Conservation (phyloP, 495 filamentous ascomycete species). For the Penicillium bialowiezense region DNA sequence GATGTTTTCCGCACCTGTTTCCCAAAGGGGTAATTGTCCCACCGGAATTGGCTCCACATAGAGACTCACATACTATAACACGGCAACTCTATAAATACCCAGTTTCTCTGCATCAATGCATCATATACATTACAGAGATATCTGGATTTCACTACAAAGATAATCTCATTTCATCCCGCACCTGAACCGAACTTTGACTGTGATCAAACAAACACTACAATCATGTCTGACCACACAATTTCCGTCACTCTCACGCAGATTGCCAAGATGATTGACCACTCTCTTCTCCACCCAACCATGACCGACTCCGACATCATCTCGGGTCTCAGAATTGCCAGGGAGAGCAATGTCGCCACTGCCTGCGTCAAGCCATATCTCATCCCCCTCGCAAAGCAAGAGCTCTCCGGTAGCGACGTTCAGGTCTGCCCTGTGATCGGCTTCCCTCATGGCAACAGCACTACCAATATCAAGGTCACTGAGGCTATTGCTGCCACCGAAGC, state of each 20-base stretch:
- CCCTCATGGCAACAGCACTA: constrained; percentile 56
- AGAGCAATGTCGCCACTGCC: constrained; percentile 51
- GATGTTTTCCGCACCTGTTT: too few species aligned
- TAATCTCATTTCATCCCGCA: too few species aligned
- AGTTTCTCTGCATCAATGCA: too few species aligned
- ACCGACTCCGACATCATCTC: constrained; percentile 51
- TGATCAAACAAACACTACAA: too few species aligned
- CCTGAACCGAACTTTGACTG: too few species aligned
- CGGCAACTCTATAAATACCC: too few species aligned
- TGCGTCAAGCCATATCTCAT: constrained; percentile 56
- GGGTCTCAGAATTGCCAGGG: constrained; percentile 46
- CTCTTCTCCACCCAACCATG: constrained; percentile 58
- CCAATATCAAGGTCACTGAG: constrained; percentile 50
- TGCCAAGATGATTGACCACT: constrained; percentile 60
- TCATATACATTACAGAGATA: too few species aligned
- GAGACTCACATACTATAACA: too few species aligned
- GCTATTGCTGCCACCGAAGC: constrained; percentile 43
- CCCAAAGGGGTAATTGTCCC: too few species aligned
- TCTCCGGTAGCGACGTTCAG: constrained; percentile 45
- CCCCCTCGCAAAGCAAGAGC: constrained; percentile 41
- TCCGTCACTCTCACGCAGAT: constrained; percentile 50
- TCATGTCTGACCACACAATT: constrained; percentile 25
- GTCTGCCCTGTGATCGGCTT: constrained; percentile 59
- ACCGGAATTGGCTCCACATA: too few species aligned
- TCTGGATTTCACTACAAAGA: too few species aligned